Conservation (phyloP, 371 early-diverging fungal species). For the Gilbertella persicaria region DNA sequence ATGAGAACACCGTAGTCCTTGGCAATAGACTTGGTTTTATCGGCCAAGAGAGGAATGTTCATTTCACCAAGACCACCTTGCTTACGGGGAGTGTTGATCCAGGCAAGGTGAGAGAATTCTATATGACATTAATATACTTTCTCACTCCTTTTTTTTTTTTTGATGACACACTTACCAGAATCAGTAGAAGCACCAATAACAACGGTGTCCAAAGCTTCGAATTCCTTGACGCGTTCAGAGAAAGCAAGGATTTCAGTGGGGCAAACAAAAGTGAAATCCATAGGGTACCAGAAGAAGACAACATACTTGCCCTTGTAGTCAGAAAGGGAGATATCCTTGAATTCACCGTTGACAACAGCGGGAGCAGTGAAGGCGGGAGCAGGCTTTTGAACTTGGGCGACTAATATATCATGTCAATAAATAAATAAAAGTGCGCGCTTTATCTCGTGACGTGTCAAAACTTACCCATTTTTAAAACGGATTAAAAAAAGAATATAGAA, state of each 20-base stretch:
- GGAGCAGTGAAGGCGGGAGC: conserved; percentile 79
- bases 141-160: not conserved
- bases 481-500: not conserved
- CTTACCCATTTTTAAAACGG: conserved; percentile 23
- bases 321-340: conserved; percentile 77
- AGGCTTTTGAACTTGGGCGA: conserved; percentile 15
- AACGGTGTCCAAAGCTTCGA: conserved; percentile 71
- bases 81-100: conserved; percentile 60
- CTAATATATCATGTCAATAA: not conserved
- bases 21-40: conserved; percentile 72
- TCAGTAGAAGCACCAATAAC: conserved; percentile 60
- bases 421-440: not conserved
- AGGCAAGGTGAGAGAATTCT: conserved; percentile 42
- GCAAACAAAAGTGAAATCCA: conserved; percentile 79
- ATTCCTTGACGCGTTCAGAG: conserved; percentile 84
- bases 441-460: not conserved
- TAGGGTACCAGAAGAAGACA: conserved; percentile 55
- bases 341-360: conserved; percentile 76
- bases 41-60: conserved; percentile 73
- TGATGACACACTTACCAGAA: not conserved
- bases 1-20: conserved; percentile 71
- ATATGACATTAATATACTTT: not conserved
- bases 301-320: conserved; percentile 86
- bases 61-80: conserved; percentile 93
- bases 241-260: conserved; percentile 93